Conservation (phyloP, 1,284 basidiomycete genomes). For the Cryptococcus sp. region DNA sequence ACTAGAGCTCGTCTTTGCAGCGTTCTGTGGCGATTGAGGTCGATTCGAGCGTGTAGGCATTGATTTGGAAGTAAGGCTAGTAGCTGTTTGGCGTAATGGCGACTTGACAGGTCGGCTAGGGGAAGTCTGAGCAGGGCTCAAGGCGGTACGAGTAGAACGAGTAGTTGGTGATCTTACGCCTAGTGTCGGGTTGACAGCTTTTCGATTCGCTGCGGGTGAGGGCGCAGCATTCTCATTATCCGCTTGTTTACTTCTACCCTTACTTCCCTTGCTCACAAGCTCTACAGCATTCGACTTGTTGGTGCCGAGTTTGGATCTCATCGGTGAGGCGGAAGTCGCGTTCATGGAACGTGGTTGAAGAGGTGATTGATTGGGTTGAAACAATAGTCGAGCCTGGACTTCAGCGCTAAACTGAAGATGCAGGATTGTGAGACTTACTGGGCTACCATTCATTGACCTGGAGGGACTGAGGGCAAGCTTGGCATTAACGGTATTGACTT, state of each 20-base stretch:
- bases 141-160: background rate
- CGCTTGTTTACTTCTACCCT: too few relatives aligned
- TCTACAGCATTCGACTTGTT: too few relatives aligned
- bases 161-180: too few relatives aligned
- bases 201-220: too few relatives aligned
- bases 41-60: background rate
- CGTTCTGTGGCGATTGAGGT: background rate
- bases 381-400: background rate
- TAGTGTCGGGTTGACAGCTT: too few relatives aligned
- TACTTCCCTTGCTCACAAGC: too few relatives aligned
- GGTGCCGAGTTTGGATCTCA: background rate
- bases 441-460: background rate
- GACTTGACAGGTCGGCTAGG: background rate
- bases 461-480: slow-evolving; percentile 30
- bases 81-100: background rate
- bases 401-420: background rate
- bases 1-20: background rate
- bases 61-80: background rate
- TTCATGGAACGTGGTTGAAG: slow-evolving; percentile 32
- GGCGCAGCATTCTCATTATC: too few relatives aligned
- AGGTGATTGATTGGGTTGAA: slow-evolving; percentile 32
- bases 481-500: slow-evolving; percentile 30
- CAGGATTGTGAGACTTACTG: background rate
- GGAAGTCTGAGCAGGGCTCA: background rate
- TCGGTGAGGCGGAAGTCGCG: slow-evolving; percentile 4